These are phyloP conservation scores for Ramularia endophylla DNA, from an alignment of 2,329 filamentous ascomycete genomes.

Conservation along the genomic window DNA sequence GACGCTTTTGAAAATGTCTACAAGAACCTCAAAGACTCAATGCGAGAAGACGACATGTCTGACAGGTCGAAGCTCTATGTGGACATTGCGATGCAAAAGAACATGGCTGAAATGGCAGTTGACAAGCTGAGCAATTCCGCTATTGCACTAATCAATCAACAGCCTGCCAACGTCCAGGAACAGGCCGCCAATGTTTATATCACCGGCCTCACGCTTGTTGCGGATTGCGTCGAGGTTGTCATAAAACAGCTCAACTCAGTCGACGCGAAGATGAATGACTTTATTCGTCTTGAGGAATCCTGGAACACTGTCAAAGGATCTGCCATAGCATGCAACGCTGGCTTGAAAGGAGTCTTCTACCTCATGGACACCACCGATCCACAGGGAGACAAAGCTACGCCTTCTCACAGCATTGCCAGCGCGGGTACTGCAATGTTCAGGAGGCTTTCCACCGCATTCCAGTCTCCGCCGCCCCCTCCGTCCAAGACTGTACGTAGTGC, in stretches of 20 bases:
- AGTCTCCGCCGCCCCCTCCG: slow-evolving; percentile 6
- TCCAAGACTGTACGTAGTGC: slow-evolving; percentile 14
- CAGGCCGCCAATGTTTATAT: slow-evolving; percentile 41
- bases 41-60: slow-evolving; percentile 28
- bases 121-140: slow-evolving; percentile 43
- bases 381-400: slow-evolving; percentile 11
- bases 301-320: slow-evolving; percentile 39
- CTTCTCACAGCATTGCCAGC: slow-evolving; percentile 24
- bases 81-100: slow-evolving; percentile 40
- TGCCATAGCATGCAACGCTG: slow-evolving; percentile 36
- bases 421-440: slow-evolving; percentile 26
- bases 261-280: slow-evolving; percentile 39
- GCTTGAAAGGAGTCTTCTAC: slow-evolving; percentile 41
- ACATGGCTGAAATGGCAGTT: slow-evolving; percentile 42
- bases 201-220: slow-evolving; percentile 39
- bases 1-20: slow-evolving; percentile 44
- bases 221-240: slow-evolving; percentile 40
- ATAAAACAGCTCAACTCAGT: slow-evolving; percentile 36
- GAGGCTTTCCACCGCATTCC: slow-evolving; percentile 30
- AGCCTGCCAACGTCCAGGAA: slow-evolving; percentile 36
- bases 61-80: slow-evolving; percentile 36
- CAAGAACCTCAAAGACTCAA: slow-evolving; percentile 35
- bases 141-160: slow-evolving; percentile 39
- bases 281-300: slow-evolving; percentile 41
- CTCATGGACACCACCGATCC: slow-evolving; percentile 34